Base-by-base conservation (phyloP, 2,329 filamentous ascomycete genomes). In the Phaeosphaeriaceae sp. region DNA sequence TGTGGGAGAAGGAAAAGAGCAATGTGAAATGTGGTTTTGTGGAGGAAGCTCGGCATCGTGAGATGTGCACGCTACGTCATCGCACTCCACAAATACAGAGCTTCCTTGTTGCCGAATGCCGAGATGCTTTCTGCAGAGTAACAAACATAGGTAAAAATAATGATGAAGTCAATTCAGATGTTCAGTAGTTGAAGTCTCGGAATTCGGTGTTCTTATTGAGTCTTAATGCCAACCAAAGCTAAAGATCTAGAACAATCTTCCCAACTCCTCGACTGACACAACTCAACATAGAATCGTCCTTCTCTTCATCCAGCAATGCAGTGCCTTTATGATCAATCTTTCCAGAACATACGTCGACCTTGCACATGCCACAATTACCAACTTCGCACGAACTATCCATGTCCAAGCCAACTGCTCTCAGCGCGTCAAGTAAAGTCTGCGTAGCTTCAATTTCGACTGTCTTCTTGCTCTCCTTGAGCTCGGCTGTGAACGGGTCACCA, bases 401-500 rank as follows among this genome's bases (percentile, higher is more conserved):
- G 21, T 79, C 79, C 78, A 85, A 67, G 0, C 82, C 82, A 2
- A 73, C 74, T 3, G 74, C 74, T 30, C 74, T 74, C 56, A 85
- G 61, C 5, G 78, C 72, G 55, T 80, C 73, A 2, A 84, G 69
- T 26, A 83, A 66, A 10, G 78, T 77, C 48, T 80, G 73, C 2
- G 79, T 74, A 0, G 77, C 74, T 1, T 72, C 76, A 0, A 84
- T 84, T 17, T 80, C 72, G 7, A 90, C 59, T 1, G 77, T 72
- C 63, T 76, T 81, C 49, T 71, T 58, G 42, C 70, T 67, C 54
- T 84, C 83, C 7, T 74, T 71, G 0, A 90, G 79, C 49, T 85
- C 81, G 0, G 79, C 87, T 43, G 86, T 84, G 61, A 90, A 90
- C 0, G 86, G 83, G 64, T 89, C 86, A 0, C 88, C 87, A 0